Conservation (phyloP, 257 asterid genomes). For the Solanum ossicruentum region DNA sequence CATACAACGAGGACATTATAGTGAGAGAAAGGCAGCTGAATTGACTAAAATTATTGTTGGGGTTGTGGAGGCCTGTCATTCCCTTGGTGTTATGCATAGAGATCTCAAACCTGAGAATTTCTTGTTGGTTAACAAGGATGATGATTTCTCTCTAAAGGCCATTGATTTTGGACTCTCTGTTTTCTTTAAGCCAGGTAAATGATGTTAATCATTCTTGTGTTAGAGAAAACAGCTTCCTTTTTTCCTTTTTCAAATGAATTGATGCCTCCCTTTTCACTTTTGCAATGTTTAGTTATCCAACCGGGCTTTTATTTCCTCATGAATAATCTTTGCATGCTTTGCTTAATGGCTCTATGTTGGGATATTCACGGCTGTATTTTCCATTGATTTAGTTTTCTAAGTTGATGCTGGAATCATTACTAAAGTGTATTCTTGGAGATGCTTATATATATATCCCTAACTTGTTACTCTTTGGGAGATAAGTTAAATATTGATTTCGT, state of each 20-base stretch:
- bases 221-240: background rate
- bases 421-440: background rate
- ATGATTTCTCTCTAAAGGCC: background rate
- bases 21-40: slow-evolving; percentile 5
- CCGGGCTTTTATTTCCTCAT: background rate
- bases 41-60: slow-evolving; percentile 3
- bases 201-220: background rate
- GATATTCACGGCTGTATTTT: background rate
- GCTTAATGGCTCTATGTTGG: background rate
- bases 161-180: background rate
- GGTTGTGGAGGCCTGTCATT: slow-evolving; percentile 5
- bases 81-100: slow-evolving; percentile 8
- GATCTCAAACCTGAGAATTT: slow-evolving; percentile 7
- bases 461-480: background rate
- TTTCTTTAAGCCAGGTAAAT: background rate
- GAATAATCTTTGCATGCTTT: background rate
- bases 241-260: background rate
- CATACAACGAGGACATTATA: slow-evolving; percentile 2
- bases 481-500: background rate
- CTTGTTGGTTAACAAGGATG: background rate
- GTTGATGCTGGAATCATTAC: background rate
- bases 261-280: background rate
- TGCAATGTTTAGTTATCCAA: background rate
- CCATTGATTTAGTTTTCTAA: background rate
- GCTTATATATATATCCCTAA: background rate